phyloP scores from a whole-genome alignment of 73 alveolate species.

The Paramecium octaurelia region DNA sequence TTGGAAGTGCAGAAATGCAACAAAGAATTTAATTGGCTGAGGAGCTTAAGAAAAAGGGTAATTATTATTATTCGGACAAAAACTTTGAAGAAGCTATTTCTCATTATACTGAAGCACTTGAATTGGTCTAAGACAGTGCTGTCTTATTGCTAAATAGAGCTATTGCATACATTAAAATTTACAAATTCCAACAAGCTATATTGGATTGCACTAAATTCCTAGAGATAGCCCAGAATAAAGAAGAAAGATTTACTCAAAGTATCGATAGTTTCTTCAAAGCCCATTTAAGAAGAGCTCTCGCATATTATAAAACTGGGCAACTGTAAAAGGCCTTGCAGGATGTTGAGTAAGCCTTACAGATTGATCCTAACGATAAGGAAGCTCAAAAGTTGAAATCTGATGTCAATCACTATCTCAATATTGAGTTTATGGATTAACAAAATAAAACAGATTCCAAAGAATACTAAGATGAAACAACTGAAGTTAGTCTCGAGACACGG shows the following conservation, averaged over 20 bases:
- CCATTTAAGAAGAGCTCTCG: conserved; percentile 89
- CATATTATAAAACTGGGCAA: conserved; percentile 80
- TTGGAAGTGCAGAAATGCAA: neutral
- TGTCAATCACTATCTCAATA: neutral
- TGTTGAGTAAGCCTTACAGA: conserved; percentile 80
- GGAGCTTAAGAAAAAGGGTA: neutral
- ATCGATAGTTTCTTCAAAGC: conserved; percentile 93
- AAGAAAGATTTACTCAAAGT: conserved; percentile 84
- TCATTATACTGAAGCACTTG: conserved; percentile 90
- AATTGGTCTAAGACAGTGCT: conserved; percentile 81
- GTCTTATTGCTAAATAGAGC: conserved; percentile 95
- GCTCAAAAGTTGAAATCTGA: conserved; percentile 40
- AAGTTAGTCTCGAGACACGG: neutral
- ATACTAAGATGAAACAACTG: neutral
- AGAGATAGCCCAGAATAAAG: conserved; percentile 91
- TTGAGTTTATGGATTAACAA: neutral
- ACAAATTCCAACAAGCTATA: conserved; percentile 85
- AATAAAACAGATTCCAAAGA: neutral
- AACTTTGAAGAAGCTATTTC: conserved; percentile 71
- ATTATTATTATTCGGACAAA: neutral
- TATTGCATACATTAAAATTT: conserved; percentile 87
- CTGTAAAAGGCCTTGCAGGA: conserved; percentile 84
- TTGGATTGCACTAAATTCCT: conserved; percentile 93
- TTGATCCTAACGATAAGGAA: conserved; percentile 74
- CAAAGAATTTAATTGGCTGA: neutral